Evolutionary conservation across 805 yeast genomes (phyloP).

Genomic region (Candida suzukii): DNA sequence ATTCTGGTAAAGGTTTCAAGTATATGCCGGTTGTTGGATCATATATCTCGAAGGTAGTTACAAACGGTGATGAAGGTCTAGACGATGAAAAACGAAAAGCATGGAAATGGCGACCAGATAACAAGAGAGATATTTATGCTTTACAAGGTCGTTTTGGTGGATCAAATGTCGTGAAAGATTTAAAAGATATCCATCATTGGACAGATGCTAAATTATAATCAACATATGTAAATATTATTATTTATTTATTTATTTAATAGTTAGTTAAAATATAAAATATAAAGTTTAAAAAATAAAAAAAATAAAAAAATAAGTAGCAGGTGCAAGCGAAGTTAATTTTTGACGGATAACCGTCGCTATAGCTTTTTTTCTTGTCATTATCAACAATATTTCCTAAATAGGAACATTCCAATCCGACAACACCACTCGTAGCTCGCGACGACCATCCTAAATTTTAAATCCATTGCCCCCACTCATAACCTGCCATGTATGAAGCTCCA

Average conservation of each 20-base stretch:
- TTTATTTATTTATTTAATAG: constrained; percentile 18
- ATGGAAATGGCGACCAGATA: constrained; percentile 32
- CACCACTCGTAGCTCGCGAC: too few relatives aligned
- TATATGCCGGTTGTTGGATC: constrained; percentile 19
- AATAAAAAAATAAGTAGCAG: too few relatives aligned
- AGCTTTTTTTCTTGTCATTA: too few relatives aligned
- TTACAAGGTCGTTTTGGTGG: constrained; percentile 16
- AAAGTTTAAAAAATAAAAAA: too few relatives aligned
- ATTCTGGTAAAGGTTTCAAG: constrained; percentile 20
- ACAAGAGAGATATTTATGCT: constrained; percentile 26
- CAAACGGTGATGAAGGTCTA: constrained; percentile 22
- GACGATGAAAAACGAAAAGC: constrained; percentile 16
- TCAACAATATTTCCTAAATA: too few relatives aligned
- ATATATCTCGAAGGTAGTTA: constrained; percentile 19
- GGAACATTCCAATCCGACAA: too few relatives aligned
- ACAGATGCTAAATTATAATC: constrained; percentile 18
- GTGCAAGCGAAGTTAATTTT: too few relatives aligned
- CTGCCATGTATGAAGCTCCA: too few relatives aligned
- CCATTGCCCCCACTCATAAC: too few relatives aligned
- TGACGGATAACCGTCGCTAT: too few relatives aligned
- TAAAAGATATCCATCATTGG: constrained; percentile 10
- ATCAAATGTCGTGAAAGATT: constrained; percentile 11
- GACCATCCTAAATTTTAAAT: too few relatives aligned
- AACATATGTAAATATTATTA: constrained; percentile 18
- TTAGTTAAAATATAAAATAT: too few relatives aligned